Evolutionary conservation across 2,329 filamentous ascomycete species (phyloP).

Genomic region (Trichocomaceae sp.): DNA sequence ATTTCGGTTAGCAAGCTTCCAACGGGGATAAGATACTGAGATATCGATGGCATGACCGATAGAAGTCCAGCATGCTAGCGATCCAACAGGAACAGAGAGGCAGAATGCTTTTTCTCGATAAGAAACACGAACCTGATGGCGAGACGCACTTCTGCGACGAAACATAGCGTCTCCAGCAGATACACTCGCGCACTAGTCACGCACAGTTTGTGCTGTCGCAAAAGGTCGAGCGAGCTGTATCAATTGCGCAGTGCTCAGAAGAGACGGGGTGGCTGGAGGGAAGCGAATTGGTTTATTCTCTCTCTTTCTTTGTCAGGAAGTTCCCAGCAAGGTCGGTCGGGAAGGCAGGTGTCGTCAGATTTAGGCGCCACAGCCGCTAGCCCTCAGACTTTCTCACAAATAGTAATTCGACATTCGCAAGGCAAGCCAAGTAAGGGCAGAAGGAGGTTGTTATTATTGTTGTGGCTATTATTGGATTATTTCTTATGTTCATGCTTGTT

Average conservation of each 20-base stretch:
- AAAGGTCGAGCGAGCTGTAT: background rate
- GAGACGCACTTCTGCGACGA: slow-evolving; percentile 16
- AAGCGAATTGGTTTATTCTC: background rate
- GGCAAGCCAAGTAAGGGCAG: background rate
- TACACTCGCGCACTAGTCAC: slow-evolving; percentile 3
- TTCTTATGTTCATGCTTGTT: too few species aligned
- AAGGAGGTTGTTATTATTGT: background rate
- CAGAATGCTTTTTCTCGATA: background rate
- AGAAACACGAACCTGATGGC: slow-evolving; percentile 14
- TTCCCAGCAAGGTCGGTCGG: background rate
- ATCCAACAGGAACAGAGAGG: background rate
- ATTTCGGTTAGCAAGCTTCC: slow-evolving; percentile 10
- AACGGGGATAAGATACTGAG: background rate
- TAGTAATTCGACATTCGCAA: background rate
- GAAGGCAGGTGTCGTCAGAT: slow-evolving; percentile 9
- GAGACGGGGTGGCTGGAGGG: background rate
- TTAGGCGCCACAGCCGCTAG: slow-evolving; percentile 1
- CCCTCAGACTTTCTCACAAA: too few species aligned
- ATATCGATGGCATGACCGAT: slow-evolving; percentile 5
- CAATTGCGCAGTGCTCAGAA: background rate
- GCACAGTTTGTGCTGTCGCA: slow-evolving; percentile 1
- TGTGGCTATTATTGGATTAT: background rate
- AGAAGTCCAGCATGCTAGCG: background rate
- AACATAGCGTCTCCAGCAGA: slow-evolving; percentile 13
- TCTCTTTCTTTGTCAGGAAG: background rate